These are phyloP conservation scores for Hyaloscypha finlandica DNA, from an alignment of 495 filamentous ascomycete species.

Conservation along the genomic window DNA sequence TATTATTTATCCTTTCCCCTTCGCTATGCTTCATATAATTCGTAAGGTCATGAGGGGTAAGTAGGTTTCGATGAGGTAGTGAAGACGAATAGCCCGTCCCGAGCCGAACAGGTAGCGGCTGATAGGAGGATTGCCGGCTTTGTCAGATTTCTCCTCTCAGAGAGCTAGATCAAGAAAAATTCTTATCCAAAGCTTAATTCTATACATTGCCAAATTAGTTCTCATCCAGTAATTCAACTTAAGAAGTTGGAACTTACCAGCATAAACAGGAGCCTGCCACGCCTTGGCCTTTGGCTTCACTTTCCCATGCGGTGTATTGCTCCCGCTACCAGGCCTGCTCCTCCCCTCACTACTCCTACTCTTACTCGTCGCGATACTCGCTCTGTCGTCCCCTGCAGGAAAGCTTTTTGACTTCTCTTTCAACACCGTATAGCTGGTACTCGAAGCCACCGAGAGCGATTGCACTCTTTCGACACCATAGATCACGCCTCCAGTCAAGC, in stretches of 20 bases:
- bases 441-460: not conserved
- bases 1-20: not conserved
- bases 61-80: not conserved
- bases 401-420: not conserved
- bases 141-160: not conserved
- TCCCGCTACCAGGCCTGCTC: constrained; percentile 20
- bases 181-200: constrained; percentile 35
- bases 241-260: constrained; percentile 34
- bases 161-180: not conserved
- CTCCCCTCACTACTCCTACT: constrained; percentile 28
- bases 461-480: constrained; percentile 27
- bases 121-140: not conserved
- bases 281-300: constrained; percentile 32
- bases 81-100: not conserved
- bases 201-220: constrained; percentile 28
- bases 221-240: not conserved
- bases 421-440: not conserved
- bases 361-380: constrained; percentile 23
- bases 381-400: not conserved
- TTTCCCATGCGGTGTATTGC: constrained; percentile 12
- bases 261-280: constrained; percentile 46
- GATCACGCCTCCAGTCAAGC: constrained; percentile 23
- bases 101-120: not conserved
- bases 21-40: constrained; percentile 1
- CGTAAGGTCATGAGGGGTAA: constrained; percentile 7